A percentile compares a stretch with the other conserved stretches of the same genome.
Evolutionary conservation across 768 basidiomycete species (phyloP).

Genomic region (Boletus bicolor): DNA sequence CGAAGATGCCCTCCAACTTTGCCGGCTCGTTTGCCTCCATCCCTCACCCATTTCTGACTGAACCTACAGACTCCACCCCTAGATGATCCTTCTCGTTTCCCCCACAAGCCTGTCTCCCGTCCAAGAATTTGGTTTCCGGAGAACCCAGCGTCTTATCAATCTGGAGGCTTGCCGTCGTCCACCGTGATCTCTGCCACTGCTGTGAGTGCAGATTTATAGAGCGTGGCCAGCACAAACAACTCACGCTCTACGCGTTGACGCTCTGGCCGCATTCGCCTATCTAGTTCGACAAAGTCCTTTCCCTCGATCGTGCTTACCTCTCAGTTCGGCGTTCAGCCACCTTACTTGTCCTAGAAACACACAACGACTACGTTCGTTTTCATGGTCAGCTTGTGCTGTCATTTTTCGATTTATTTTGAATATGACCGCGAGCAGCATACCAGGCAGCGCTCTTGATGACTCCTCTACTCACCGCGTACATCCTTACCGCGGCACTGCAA

Average conservation of each 20-base stretch:
- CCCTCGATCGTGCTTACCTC: background rate
- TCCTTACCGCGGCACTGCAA: slow-evolving; percentile 51
- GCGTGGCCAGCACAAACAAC: slow-evolving; percentile 51
- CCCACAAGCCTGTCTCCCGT: slow-evolving; percentile 20
- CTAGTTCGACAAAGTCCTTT: slow-evolving; percentile 41
- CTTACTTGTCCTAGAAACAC: slow-evolving; percentile 70
- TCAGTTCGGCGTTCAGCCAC: slow-evolving; percentile 39
- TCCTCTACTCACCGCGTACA: slow-evolving; percentile 54
- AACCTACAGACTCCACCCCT: slow-evolving; percentile 52
- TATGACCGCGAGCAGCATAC: slow-evolving; percentile 51
- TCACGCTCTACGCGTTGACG: slow-evolving; percentile 62
- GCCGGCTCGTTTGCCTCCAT: slow-evolving; percentile 46
- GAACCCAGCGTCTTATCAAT: slow-evolving; percentile 58
- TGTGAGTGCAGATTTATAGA: slow-evolving; percentile 34
- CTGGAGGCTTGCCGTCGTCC: slow-evolving; percentile 61
- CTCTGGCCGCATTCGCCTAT: slow-evolving; percentile 63
- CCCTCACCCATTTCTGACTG: background rate
- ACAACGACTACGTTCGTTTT: slow-evolving; percentile 74
- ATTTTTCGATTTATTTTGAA: slow-evolving; percentile 4
- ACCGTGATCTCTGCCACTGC: slow-evolving; percentile 39
- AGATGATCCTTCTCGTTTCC: slow-evolving; percentile 43
- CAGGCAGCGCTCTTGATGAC: slow-evolving; percentile 72
- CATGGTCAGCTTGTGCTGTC: slow-evolving; percentile 50
- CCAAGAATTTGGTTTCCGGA: slow-evolving; percentile 53
- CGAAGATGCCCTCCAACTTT: slow-evolving; percentile 4